Base-by-base conservation (phyloP, 768 basidiomycete species). In the Russula griseocarnosa region DNA sequence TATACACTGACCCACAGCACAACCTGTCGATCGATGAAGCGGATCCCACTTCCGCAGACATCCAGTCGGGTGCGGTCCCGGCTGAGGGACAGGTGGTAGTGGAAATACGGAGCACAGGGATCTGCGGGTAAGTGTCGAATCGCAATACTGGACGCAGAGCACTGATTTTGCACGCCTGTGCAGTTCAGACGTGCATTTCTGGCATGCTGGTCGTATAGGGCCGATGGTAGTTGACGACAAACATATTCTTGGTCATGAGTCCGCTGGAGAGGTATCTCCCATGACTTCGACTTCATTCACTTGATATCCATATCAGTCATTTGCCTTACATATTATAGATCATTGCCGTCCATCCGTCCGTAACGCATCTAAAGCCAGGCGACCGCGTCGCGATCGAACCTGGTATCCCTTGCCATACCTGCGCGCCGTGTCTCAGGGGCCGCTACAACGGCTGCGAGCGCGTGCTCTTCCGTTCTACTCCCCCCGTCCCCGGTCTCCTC, bases 161-260 rank as follows among this genome's bases (percentile, higher is more conserved):
- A 51, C 30, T n/a, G n/a, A 57, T 42, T 10, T 2, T 52, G 34
- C 16, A 42, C 8, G 24, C 55, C 34, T 60, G 26, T 36, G 61
- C 61, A 87, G 86, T 78, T 86, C 84, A 53, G 86, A 87, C 63
- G 83, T 88, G 67, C 86, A 88, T 70, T 87, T 87, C 72, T 88
- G 86, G 86, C 79, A 86, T 66, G 84, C 87, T 71, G 86, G 86
- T 7, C 76, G 83, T 46, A 79, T 87, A 57, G 86, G 86, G 10
- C 84, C 84, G 0, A 87, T 87, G 86, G 76, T 87, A 26, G 86
- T 87, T 32, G 83, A 81, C 16, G 86, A 86, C 64, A 86, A 87
- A 36, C 67, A 69, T 34, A 60, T 69, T 55, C 68, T 67, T 50
- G 86, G 86, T 34, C 86, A 87, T 64, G 86, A 87, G 72, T 86